These are phyloP conservation scores for Haplosporangium sp. DNA, from an alignment of 371 early-diverging fungal species.

Conservation along the genomic window DNA sequence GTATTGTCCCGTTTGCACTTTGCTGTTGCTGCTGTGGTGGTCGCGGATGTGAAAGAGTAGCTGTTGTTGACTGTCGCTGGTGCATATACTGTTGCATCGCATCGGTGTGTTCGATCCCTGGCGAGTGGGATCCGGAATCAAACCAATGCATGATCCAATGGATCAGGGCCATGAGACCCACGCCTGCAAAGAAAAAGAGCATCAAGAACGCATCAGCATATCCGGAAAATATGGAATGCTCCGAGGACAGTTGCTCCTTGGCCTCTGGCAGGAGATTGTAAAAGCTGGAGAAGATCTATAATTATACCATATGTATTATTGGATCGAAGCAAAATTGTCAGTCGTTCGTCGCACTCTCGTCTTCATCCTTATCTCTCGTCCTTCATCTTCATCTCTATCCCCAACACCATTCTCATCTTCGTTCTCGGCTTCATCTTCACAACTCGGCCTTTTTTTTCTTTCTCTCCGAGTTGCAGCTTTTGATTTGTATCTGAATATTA, in stretches of 20 bases:
- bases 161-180: conserved; percentile 37
- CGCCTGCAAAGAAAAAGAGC: conserved; percentile 46
- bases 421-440: too few relatives aligned
- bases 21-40: too few relatives aligned
- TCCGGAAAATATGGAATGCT: conserved; percentile 38
- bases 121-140: conserved; percentile 21
- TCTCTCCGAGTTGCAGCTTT: too few relatives aligned
- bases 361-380: too few relatives aligned
- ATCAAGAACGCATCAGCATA: conserved; percentile 39
- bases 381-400: too few relatives aligned
- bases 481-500: too few relatives aligned
- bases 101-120: conserved; percentile 41
- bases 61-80: too few relatives aligned
- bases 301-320: not conserved
- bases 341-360: too few relatives aligned
- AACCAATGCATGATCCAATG: conserved; percentile 53
- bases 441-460: too few relatives aligned
- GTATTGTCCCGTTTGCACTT: too few relatives aligned
- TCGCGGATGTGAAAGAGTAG: too few relatives aligned
- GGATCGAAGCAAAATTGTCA: too few relatives aligned
- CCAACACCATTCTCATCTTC: not conserved
- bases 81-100: conserved; percentile 45
- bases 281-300: conserved; percentile 51
- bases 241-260: conserved; percentile 42
- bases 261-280: conserved; percentile 52